Percentiles rank a stretch among this genome's conserved stretches.
Conservation (phyloP, 192 early-diverging fungal species). For the Umbelopsis sp. region DNA sequence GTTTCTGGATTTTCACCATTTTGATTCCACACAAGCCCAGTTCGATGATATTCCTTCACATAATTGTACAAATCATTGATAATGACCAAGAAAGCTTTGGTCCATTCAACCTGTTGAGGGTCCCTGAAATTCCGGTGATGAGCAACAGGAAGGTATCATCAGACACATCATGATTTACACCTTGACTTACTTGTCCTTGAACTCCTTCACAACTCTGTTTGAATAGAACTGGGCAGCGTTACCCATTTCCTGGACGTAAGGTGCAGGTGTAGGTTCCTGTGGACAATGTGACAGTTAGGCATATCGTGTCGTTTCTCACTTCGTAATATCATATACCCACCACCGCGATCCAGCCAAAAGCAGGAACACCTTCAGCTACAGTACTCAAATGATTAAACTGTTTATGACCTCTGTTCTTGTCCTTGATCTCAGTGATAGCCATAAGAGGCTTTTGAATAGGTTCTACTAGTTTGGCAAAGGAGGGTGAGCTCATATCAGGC, state of each 20-base stretch:
- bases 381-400: conserved; percentile 81
- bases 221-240: conserved; percentile 92
- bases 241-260: conserved; percentile 86
- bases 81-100: conserved; percentile 66
- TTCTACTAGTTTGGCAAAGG: conserved; percentile 64
- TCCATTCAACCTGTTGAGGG: conserved; percentile 84
- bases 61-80: conserved; percentile 80
- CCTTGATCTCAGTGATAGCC: conserved; percentile 67
- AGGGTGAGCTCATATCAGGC: conserved; percentile 60
- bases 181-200: conserved; percentile 77
- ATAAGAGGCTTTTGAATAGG: conserved; percentile 72
- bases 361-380: conserved; percentile 87
- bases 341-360: conserved; percentile 90
- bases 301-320: neutral
- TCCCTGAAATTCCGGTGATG: conserved; percentile 48
- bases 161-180: neutral
- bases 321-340: conserved; percentile 37
- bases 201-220: conserved; percentile 88
- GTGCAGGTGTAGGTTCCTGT: conserved; percentile 83
- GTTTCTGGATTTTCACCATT: conserved; percentile 62
- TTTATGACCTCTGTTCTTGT: conserved; percentile 76
- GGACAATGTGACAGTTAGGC: neutral
- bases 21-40: conserved; percentile 92
- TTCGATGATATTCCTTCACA: conserved; percentile 87
- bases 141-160: neutral